Evolutionary conservation across 2,329 filamentous ascomycete genomes (phyloP).

Genomic region (Arthrobotrys pseudoclavata): DNA sequence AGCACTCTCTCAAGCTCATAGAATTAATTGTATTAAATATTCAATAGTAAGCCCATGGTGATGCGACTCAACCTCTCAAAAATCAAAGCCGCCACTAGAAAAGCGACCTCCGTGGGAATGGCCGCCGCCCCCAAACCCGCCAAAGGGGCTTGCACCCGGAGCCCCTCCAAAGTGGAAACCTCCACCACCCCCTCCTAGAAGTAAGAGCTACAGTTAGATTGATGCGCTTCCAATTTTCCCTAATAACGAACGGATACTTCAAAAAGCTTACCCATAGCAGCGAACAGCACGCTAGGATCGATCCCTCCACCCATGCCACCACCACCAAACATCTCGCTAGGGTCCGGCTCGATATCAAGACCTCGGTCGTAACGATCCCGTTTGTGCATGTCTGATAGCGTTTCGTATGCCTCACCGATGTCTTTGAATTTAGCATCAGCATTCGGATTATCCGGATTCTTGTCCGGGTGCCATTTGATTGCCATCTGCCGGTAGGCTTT

Average conservation of each 20-base stretch:
- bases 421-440: conserved; percentile 97
- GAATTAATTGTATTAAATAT: conserved; percentile 34
- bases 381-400: conserved; percentile 86
- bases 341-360: conserved; percentile 37
- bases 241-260: conserved; percentile 75
- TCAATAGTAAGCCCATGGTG: conserved; percentile 6
- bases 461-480: conserved; percentile 95
- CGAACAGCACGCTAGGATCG: conserved; percentile 57
- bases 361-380: conserved; percentile 70
- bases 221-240: not conserved
- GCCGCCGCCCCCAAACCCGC: conserved; percentile 44
- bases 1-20: conserved; percentile 7
- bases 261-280: conserved; percentile 56
- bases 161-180: conserved; percentile 49
- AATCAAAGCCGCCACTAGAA: conserved; percentile 56
- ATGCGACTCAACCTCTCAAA: conserved; percentile 23
- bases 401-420: conserved; percentile 96
- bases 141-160: conserved; percentile 52
- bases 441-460: conserved; percentile 87
- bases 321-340: conserved; percentile 55
- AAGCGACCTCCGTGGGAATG: conserved; percentile 50
- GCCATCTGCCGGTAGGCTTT: conserved; percentile 96
- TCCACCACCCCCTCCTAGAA: conserved; percentile 38
- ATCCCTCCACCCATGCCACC: conserved; percentile 57
- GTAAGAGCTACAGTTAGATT: conserved; percentile 33